Conservation (phyloP, 2,329 filamentous ascomycete species). For the Mariannaea elegans region DNA sequence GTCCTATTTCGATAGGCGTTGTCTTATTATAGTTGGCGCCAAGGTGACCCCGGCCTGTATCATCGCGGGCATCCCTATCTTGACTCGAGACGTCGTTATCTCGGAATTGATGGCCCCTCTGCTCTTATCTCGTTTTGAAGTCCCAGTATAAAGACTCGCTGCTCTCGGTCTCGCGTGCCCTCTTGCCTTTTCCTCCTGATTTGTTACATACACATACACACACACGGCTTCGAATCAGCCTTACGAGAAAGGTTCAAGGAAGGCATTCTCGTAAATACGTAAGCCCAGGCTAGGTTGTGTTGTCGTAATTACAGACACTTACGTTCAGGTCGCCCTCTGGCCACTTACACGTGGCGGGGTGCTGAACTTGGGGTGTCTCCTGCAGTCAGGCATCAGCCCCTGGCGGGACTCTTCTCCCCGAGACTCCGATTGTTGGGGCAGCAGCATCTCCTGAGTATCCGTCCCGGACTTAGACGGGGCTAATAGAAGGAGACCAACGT, state of each 20-base stretch:
- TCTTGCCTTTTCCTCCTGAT: background rate
- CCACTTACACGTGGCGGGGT: conserved; percentile 3
- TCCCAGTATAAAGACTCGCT: conserved; percentile 2
- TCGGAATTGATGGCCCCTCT: background rate
- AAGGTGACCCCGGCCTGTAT: background rate
- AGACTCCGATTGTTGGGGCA: background rate
- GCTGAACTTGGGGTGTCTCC: too few species aligned
- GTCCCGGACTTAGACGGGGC: conserved; percentile 17
- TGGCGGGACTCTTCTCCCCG: background rate
- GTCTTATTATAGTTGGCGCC: conserved; percentile 1
- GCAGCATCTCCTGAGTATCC: background rate
- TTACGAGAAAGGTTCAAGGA: too few species aligned
- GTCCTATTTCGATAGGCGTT: too few species aligned
- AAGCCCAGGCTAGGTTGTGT: background rate
- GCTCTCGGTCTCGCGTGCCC: background rate
- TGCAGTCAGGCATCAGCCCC: background rate
- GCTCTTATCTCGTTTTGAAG: background rate
- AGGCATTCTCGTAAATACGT: background rate
- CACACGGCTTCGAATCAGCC: background rate
- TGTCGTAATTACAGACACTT: background rate
- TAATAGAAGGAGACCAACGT: conserved; percentile 8
- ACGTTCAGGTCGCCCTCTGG: background rate
- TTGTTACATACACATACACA: background rate
- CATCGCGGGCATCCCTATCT: conserved; percentile 1
- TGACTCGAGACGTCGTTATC: background rate